Base-by-base conservation (phyloP, 192 early-diverging fungal genomes). In the Linnemannia schmuckeri region DNA sequence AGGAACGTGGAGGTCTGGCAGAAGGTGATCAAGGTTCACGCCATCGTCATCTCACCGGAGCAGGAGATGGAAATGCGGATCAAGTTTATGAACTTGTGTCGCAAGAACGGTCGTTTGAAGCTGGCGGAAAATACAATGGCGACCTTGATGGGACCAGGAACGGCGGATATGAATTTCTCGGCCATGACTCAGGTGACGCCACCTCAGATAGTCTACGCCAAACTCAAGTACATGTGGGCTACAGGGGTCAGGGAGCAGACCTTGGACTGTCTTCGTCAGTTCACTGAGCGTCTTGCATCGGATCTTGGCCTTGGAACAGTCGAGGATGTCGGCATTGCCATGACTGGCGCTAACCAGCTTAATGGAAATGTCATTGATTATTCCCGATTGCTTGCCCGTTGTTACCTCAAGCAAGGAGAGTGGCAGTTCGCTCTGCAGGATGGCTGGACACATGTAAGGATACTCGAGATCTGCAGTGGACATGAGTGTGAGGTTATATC, bases 1-100 rank as follows among this genome's bases (percentile, higher is more conserved):
- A 90, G 96, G 27, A 98, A 98, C 74, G 97, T 99, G 3, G 97
- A 98, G 52, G 95, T 99, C 66, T 99, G 98, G 98, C 97, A 97
- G 82, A 90, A 94, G 72, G 93, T 99, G 49, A 87, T 99, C 71
- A 93, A 95, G 47, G 96, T 99, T 54, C 94, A 96, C 33, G 92
- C 95, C 15, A 92, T 99, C 84, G 98, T 98, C 0, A 89, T 99
- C 38, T 92, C 96, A 0, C 98, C 98, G 15, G 92, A 94, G 68
- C 95, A 97, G 76, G 98, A 99, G 78, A 95, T 97, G 92, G 98
- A 98, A 35, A 96, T 96, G 91, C 97, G 96, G 93, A 97, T 98
- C 82, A 97, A 98, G 88, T 99, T 98, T 89, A 94, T 96, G 55
- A 97, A 98, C 70, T 86, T 99, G 78, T 97, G 97, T 81, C 94